phyloP scores from a whole-genome alignment of 176 grass and related monocot genomes.

The Saccharum officinarum region DNA sequence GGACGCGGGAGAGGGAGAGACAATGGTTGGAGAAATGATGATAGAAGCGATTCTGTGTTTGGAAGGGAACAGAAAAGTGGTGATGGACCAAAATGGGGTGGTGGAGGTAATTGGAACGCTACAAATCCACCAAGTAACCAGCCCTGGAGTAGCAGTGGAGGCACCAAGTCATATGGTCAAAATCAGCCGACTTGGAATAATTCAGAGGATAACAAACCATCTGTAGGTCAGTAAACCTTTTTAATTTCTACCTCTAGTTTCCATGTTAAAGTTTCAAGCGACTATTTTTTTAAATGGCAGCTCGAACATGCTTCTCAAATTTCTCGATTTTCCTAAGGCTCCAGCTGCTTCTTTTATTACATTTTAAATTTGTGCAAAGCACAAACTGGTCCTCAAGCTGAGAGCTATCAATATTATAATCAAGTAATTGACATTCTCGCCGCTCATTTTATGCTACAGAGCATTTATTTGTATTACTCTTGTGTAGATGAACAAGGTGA shows the following conservation, averaged over 20 bases:
- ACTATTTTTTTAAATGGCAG: not conserved
- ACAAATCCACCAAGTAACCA: conserved; percentile 17
- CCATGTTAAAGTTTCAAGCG: not conserved
- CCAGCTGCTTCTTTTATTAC: not conserved
- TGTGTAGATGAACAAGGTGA: conserved; percentile 42
- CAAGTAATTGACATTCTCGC: not conserved
- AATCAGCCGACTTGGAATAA: conserved; percentile 48
- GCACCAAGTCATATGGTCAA: conserved; percentile 35
- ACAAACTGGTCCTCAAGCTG: not conserved
- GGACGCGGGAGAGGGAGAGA: conserved; percentile 48
- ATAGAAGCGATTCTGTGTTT: conserved; percentile 33
- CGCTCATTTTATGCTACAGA: not conserved
- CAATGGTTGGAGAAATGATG: conserved; percentile 29
- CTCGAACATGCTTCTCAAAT: conserved; percentile 3
- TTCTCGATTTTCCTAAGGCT: conserved; percentile 9
- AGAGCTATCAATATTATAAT: conserved; percentile 15
- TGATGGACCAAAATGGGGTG: conserved; percentile 36
- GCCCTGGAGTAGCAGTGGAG: conserved; percentile 38
- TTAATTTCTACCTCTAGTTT: conserved; percentile 2
- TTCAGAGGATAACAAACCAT: conserved; percentile 30
- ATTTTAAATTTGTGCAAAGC: not conserved
- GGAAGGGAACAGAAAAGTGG: conserved; percentile 36
- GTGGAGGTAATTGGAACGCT: conserved; percentile 34
- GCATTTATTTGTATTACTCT: not conserved
- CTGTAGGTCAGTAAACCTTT: conserved; percentile 33